Percentiles rank a stretch among this genome's conserved stretches.
phyloP scores from a whole-genome alignment of 2,329 filamentous ascomycete species.

The Fusarium chuoi region DNA sequence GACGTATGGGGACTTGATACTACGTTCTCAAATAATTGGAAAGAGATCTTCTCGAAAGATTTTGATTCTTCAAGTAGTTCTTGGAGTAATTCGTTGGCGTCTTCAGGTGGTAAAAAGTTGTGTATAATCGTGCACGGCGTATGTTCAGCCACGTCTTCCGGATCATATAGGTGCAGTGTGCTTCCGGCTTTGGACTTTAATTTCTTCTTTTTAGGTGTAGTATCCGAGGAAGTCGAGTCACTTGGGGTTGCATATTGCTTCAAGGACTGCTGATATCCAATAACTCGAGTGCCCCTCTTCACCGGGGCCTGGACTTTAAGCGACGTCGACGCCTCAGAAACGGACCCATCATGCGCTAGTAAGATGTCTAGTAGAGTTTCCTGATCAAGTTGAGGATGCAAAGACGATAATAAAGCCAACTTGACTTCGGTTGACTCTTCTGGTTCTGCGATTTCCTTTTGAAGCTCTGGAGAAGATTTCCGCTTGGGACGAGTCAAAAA shows the following conservation, averaged over 20 bases:
- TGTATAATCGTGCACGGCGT: conserved; percentile 94
- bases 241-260: conserved; percentile 57
- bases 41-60: conserved; percentile 76
- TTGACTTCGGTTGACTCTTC: conserved; percentile 92
- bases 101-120: conserved; percentile 80
- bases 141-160: conserved; percentile 80
- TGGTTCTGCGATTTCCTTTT: conserved; percentile 50
- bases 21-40: conserved; percentile 88
- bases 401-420: conserved; percentile 81
- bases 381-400: conserved; percentile 73
- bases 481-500: conserved; percentile 67
- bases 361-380: conserved; percentile 81
- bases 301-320: conserved; percentile 53
- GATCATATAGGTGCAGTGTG: conserved; percentile 85
- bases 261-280: conserved; percentile 73
- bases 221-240: conserved; percentile 18
- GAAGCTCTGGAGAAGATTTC: conserved; percentile 50
- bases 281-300: conserved; percentile 50
- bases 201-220: conserved; percentile 56
- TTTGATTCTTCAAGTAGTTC: conserved; percentile 81
- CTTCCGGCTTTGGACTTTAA: conserved; percentile 78
- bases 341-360: conserved; percentile 79
- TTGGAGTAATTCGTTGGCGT: conserved; percentile 77
- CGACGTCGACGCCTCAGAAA: conserved; percentile 70
- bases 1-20: conserved; percentile 87